phyloP scores from a whole-genome alignment of 352 stramenopile genomes.

The Thalassiosira mediterranea region DNA sequence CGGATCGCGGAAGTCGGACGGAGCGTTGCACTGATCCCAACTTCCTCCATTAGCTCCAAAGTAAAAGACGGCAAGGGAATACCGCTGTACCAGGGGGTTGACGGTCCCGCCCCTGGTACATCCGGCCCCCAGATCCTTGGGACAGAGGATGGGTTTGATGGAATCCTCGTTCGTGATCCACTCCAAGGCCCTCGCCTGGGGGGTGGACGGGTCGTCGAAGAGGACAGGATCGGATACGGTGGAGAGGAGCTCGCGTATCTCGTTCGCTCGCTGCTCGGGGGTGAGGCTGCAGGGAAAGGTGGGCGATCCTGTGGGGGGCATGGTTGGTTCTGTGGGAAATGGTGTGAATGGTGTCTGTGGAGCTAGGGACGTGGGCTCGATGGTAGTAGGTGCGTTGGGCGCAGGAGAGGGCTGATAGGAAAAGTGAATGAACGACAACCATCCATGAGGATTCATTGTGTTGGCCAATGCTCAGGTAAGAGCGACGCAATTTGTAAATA shows the following conservation, averaged over 20 bases:
- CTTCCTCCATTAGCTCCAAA: neutral
- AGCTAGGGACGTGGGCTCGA: too few relatives aligned
- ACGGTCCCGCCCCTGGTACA: too few relatives aligned
- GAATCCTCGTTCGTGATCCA: constrained; percentile 29
- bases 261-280: neutral
- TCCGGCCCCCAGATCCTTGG: neutral
- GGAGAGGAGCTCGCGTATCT: neutral
- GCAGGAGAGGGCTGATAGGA: too few relatives aligned
- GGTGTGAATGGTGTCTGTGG: too few relatives aligned
- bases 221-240: constrained; percentile 30
- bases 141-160: constrained; percentile 1
- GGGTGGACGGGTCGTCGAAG: constrained; percentile 32
- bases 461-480: too few relatives aligned
- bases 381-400: too few relatives aligned
- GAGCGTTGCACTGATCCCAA: neutral
- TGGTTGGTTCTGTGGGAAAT: too few relatives aligned
- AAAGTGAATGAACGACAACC: too few relatives aligned
- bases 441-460: too few relatives aligned
- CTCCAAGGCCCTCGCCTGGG: constrained; percentile 35
- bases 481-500: too few relatives aligned
- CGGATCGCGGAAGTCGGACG: neutral
- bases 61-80: constrained; percentile 5
- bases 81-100: constrained; percentile 3
- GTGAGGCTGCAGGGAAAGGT: neutral
- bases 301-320: too few relatives aligned